These are phyloP conservation scores for Pelagomonas calceolata DNA, from an alignment of 108 stramenopile genomes.

Conservation along the genomic window DNA sequence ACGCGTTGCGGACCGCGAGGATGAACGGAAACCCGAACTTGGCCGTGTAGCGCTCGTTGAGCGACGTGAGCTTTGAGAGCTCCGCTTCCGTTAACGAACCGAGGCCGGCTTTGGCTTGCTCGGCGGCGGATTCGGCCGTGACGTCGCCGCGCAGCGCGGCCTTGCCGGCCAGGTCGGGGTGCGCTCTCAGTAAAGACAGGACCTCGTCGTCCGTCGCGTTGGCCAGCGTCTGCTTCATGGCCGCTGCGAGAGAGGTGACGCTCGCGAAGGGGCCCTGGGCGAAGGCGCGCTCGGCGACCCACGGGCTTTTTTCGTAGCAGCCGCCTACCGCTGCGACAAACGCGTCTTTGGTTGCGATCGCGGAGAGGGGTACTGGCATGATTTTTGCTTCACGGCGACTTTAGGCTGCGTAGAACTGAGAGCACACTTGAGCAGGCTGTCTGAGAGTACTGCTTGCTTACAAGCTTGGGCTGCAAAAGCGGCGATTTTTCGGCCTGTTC, in stretches of 20 bases:
- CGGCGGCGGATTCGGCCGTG: conserved; percentile 12
- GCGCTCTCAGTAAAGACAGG: conserved; percentile 45
- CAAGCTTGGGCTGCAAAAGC: too few relatives aligned
- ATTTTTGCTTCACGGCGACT: too few relatives aligned
- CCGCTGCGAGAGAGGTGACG: conserved; percentile 14
- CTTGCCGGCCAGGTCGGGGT: conserved; percentile 44
- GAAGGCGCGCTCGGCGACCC: conserved; percentile 57
- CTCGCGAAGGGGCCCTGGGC: conserved; percentile 24
- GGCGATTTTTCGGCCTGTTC: too few relatives aligned
- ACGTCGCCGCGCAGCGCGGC: conserved; percentile 1
- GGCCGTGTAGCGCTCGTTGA: conserved; percentile 51
- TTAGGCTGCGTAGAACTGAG: too few relatives aligned
- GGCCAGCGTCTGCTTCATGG: conserved; percentile 46
- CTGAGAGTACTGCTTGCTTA: too few relatives aligned
- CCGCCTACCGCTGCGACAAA: conserved; percentile 36
- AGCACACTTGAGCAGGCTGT: too few relatives aligned
- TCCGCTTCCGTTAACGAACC: conserved; percentile 53
- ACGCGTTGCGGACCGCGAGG: conserved; percentile 68
- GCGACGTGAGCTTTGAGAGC: conserved; percentile 32
- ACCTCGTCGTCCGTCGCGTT: conserved; percentile 49
- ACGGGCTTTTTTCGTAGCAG: conserved; percentile 70
- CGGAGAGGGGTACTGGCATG: too few relatives aligned
- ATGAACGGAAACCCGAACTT: conserved; percentile 72
- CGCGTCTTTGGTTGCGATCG: background rate
- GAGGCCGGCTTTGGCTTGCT: conserved; percentile 61